These are phyloP conservation scores for Poa pratensis DNA, from an alignment of 176 grass and related monocot species.

Conservation along the genomic window DNA sequence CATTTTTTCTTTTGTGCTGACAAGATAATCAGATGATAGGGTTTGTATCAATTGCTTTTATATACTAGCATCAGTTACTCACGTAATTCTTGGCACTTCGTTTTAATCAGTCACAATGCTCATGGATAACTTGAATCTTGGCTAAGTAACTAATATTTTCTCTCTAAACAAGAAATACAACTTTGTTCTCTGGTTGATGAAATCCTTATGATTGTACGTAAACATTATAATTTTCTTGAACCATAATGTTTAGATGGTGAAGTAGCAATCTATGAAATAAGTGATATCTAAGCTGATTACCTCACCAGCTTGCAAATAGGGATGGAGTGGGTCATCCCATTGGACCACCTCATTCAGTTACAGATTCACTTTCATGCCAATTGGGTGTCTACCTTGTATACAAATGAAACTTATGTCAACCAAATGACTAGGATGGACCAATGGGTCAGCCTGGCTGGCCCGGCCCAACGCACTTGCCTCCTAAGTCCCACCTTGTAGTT, in stretches of 20 bases:
- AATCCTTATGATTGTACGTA: constrained; percentile 25
- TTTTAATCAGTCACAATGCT: neutral
- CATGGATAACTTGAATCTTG: constrained; percentile 18
- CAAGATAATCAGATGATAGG: neutral
- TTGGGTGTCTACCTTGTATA: constrained; percentile 1
- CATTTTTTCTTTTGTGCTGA: constrained; percentile 6
- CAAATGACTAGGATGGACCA: constrained; percentile 4
- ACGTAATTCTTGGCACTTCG: constrained; percentile 21
- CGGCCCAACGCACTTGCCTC: neutral
- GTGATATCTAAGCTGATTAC: neutral
- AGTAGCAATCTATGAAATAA: constrained; percentile 30
- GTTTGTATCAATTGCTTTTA: constrained; percentile 19
- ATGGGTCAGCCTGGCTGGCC: neutral
- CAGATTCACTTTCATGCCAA: neutral
- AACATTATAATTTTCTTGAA: constrained; percentile 27
- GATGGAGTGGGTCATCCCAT: constrained; percentile 4
- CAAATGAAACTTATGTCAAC: neutral
- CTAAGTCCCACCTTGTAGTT: neutral
- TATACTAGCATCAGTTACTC: neutral
- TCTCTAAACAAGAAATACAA: neutral
- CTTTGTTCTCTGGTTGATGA: constrained; percentile 13
- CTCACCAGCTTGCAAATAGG: neutral
- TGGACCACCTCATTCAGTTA: neutral
- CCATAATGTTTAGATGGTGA: neutral
- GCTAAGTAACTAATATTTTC: neutral